Evolutionary conservation across 148 eudicot species (phyloP).

Genomic region (Drosera capensis): DNA sequence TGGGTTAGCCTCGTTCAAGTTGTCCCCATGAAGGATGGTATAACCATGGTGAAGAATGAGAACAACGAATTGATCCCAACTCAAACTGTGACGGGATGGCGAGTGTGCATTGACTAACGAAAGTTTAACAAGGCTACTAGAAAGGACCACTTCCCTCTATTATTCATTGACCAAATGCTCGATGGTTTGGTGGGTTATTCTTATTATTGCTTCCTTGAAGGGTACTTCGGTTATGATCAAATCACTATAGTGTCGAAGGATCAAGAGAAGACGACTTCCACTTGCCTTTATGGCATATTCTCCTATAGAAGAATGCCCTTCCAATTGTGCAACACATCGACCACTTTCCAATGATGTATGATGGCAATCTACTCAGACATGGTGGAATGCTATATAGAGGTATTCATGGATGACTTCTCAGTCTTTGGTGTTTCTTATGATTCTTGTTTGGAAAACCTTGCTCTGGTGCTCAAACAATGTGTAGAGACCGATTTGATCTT

Average conservation of each 20-base stretch:
- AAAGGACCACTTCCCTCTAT: not conserved
- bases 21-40: not conserved
- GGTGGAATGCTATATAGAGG: not conserved
- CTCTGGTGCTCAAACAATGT: not conserved
- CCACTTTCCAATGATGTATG: not conserved
- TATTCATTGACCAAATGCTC: not conserved
- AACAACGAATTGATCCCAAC: too few relatives aligned
- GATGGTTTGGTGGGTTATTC: not conserved
- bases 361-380: not conserved
- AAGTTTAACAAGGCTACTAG: not conserved
- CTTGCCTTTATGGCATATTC: not conserved
- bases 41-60: not conserved
- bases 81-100: too few relatives aligned
- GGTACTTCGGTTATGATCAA: not conserved
- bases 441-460: not conserved
- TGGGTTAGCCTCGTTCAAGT: not conserved
- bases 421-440: not conserved
- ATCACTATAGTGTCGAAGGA: not conserved
- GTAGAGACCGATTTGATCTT: too few relatives aligned
- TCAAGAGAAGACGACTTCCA: slow-evolving; percentile 1
- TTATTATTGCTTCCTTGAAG: not conserved
- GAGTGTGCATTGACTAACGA: not conserved
- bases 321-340: not conserved
- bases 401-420: slow-evolving; percentile 5
- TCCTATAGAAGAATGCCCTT: not conserved